Percentiles rank a stretch among this genome's conserved stretches.
phyloP scores from a whole-genome alignment of 2,329 filamentous ascomycete genomes.

The Exophiala dermatitidis region DNA sequence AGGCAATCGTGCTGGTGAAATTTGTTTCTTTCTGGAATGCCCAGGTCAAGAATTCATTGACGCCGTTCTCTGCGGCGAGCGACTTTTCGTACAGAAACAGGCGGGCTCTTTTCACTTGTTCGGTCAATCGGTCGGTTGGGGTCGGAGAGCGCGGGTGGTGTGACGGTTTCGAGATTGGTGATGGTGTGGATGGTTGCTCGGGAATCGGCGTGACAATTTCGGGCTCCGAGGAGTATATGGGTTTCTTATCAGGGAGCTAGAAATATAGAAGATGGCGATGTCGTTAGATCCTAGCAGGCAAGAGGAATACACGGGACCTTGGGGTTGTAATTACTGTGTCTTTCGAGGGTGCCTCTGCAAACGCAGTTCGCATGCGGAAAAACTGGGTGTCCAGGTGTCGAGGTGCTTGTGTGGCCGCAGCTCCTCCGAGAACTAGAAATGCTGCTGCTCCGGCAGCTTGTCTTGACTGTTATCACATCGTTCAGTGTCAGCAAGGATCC shows the following conservation, averaged over 20 bases:
- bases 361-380: constrained; percentile 36
- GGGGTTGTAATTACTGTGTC: constrained; percentile 25
- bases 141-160: constrained; percentile 48
- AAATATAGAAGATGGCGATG: not conserved
- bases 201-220: constrained; percentile 7
- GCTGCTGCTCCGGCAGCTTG: constrained; percentile 5
- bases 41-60: constrained; percentile 74
- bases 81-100: constrained; percentile 73
- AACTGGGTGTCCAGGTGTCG: constrained; percentile 6
- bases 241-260: constrained; percentile 32
- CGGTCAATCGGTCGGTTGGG: constrained; percentile 81
- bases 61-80: constrained; percentile 65
- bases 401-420: constrained; percentile 17
- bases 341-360: constrained; percentile 38
- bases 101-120: constrained; percentile 70
- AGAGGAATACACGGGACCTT: not conserved
- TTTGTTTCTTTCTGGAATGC: constrained; percentile 80
- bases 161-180: constrained; percentile 9
- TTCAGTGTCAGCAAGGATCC: not conserved
- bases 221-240: constrained; percentile 35
- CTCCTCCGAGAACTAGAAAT: constrained; percentile 20
- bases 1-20: constrained; percentile 83
- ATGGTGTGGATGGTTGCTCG: constrained; percentile 12
- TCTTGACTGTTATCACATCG: constrained; percentile 8
- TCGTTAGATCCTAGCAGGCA: not conserved